Conservation (phyloP, 106 monocot genomes). For the Dioscorea zingiberensis region DNA sequence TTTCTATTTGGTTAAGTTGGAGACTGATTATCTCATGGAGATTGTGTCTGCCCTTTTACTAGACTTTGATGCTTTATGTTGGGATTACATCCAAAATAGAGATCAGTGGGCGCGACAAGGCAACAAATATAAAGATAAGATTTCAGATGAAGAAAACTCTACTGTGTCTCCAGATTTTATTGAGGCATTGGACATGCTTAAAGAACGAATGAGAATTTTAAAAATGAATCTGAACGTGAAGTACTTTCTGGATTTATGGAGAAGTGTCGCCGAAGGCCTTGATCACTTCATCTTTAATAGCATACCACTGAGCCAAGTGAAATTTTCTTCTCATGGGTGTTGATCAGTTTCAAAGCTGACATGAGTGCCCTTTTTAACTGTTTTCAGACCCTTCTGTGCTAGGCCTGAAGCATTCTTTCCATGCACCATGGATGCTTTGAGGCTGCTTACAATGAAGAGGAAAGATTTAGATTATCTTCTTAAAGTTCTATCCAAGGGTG, state of each 20-base stretch:
- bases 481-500: slow-evolving; percentile 14
- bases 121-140: slow-evolving; percentile 1
- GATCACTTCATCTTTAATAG: slow-evolving; percentile 73
- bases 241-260: slow-evolving; percentile 73
- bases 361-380: slow-evolving; percentile 39
- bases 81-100: slow-evolving; percentile 42
- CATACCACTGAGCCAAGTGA: slow-evolving; percentile 27
- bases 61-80: slow-evolving; percentile 50
- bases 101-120: slow-evolving; percentile 8
- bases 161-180: slow-evolving; percentile 35
- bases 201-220: slow-evolving; percentile 27
- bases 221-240: slow-evolving; percentile 36
- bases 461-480: slow-evolving; percentile 27
- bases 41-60: slow-evolving; percentile 53
- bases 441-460: slow-evolving; percentile 23
- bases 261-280: slow-evolving; percentile 57
- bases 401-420: slow-evolving; percentile 74
- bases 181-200: slow-evolving; percentile 49
- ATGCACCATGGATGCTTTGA: slow-evolving; percentile 42
- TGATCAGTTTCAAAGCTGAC: slow-evolving; percentile 51
- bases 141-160: slow-evolving; percentile 19
- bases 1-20: slow-evolving; percentile 37
- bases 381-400: slow-evolving; percentile 63
- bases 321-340: slow-evolving; percentile 37
- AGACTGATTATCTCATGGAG: slow-evolving; percentile 53